These are phyloP conservation scores for Eucalyptus guilfoylei DNA, from an alignment of 345 rosid genomes.

Conservation along the genomic window DNA sequence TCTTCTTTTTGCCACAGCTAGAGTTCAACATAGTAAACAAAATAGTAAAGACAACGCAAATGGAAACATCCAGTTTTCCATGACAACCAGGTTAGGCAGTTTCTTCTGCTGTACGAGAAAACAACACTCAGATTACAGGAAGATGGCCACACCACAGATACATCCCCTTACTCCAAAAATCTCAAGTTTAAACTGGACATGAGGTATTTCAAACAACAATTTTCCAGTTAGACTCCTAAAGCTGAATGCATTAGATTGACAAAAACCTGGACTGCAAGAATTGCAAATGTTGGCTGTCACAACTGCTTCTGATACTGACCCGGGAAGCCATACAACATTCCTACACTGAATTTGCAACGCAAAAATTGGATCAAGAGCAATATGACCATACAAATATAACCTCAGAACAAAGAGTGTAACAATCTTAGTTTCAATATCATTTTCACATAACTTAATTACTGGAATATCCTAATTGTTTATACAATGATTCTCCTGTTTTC, in stretches of 20 bases:
- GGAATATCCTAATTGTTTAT: not conserved
- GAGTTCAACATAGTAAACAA: not conserved
- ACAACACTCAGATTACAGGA: not conserved
- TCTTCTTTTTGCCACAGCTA: not conserved
- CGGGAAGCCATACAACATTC: constrained; percentile 96
- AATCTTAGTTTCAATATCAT: not conserved
- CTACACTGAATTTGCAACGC: constrained; percentile 50
- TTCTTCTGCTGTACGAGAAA: not conserved
- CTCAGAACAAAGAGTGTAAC: not conserved
- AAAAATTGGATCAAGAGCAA: not conserved
- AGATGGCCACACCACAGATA: not conserved
- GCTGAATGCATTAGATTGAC: not conserved
- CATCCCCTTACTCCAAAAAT: not conserved
- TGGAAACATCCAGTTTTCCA: not conserved
- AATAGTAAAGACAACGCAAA: not conserved
- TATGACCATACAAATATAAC: not conserved
- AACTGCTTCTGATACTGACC: constrained; percentile 73
- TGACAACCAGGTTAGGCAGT: not conserved
- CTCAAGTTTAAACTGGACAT: not conserved
- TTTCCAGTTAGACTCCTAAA: not conserved
- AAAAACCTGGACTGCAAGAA: constrained; percentile 71
- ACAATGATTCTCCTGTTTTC: not conserved
- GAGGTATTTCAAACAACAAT: not conserved
- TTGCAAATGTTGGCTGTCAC: constrained; percentile 65
- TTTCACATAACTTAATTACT: not conserved